phyloP scores from a whole-genome alignment of 2,329 filamentous ascomycete genomes.

The Phialophora chinensis region DNA sequence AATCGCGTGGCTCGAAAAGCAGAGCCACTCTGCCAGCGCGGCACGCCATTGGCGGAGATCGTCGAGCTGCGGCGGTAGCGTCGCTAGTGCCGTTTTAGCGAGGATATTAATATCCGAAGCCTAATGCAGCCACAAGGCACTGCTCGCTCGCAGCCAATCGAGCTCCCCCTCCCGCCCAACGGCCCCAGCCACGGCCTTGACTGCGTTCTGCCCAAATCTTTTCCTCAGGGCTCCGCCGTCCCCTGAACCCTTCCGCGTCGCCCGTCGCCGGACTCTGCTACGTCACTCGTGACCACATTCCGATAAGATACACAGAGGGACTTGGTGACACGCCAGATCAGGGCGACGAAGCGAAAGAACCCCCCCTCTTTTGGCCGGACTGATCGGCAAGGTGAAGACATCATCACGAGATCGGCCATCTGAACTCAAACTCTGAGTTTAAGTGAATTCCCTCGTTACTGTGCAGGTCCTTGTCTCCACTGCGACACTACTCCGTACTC shows the following conservation, averaged over 20 bases:
- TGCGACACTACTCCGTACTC: not conserved
- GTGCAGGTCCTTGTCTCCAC: not conserved
- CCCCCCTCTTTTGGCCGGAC: not conserved
- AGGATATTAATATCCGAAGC: slow-evolving; percentile 34
- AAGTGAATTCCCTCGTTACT: not conserved
- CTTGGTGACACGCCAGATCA: not conserved
- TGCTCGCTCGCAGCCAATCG: slow-evolving; percentile 21
- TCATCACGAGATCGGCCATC: slow-evolving; percentile 3
- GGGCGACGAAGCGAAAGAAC: not conserved
- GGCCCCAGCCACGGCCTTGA: slow-evolving; percentile 32
- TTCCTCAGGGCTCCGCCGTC: slow-evolving; percentile 6
- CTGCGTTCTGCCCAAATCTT: slow-evolving; percentile 12
- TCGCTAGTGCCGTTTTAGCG: slow-evolving; percentile 5
- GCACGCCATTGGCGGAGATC: not conserved
- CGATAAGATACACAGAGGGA: slow-evolving; percentile 4
- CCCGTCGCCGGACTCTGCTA: slow-evolving; percentile 16
- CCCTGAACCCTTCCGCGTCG: not conserved
- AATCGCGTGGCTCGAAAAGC: not conserved
- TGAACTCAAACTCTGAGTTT: not conserved
- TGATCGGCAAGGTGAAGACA: not conserved
- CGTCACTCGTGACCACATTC: slow-evolving; percentile 21
- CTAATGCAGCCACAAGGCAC: slow-evolving; percentile 33
- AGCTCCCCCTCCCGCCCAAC: not conserved
- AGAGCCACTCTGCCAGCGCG: not conserved
- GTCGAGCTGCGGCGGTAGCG: not conserved